These are phyloP conservation scores for Dichotomocladium elegans DNA, from an alignment of 371 early-diverging fungal genomes.

Conservation along the genomic window DNA sequence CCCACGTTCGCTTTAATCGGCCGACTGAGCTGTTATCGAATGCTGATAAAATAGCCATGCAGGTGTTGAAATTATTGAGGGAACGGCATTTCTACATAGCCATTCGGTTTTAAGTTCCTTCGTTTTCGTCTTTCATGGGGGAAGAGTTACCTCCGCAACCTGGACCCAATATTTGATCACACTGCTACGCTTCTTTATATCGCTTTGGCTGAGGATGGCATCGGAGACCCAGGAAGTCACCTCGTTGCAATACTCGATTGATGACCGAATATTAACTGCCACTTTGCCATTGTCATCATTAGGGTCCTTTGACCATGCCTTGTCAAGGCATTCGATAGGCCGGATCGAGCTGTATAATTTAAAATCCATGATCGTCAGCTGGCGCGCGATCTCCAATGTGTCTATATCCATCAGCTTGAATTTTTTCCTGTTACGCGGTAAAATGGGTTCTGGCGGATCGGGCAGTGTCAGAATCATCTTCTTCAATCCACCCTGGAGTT, in stretches of 20 bases:
- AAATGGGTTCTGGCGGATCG: slow-evolving; percentile 66
- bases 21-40: slow-evolving; percentile 86
- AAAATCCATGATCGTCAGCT: slow-evolving; percentile 88
- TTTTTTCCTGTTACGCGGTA: slow-evolving; percentile 64
- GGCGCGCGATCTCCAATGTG: slow-evolving; percentile 90
- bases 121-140: too few relatives aligned
- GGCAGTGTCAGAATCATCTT: slow-evolving; percentile 63
- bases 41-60: slow-evolving; percentile 88
- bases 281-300: slow-evolving; percentile 20
- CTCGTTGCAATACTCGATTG: slow-evolving; percentile 68
- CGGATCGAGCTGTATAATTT: slow-evolving; percentile 75
- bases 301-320: slow-evolving; percentile 81
- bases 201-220: slow-evolving; percentile 73
- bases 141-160: slow-evolving; percentile 67
- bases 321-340: slow-evolving; percentile 83
- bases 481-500: slow-evolving; percentile 51
- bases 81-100: slow-evolving; percentile 26
- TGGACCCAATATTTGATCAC: slow-evolving; percentile 82
- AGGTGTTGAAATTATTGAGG: slow-evolving; percentile 81
- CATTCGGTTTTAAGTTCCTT: too few relatives aligned
- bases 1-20: slow-evolving; percentile 73
- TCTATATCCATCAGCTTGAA: slow-evolving; percentile 81
- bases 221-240: slow-evolving; percentile 88
- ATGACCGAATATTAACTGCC: slow-evolving; percentile 67
- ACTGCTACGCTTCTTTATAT: slow-evolving; percentile 71